Base-by-base conservation (phyloP, 225 moss, liverwort and hornwort species). In the Neckera pumila region DNA sequence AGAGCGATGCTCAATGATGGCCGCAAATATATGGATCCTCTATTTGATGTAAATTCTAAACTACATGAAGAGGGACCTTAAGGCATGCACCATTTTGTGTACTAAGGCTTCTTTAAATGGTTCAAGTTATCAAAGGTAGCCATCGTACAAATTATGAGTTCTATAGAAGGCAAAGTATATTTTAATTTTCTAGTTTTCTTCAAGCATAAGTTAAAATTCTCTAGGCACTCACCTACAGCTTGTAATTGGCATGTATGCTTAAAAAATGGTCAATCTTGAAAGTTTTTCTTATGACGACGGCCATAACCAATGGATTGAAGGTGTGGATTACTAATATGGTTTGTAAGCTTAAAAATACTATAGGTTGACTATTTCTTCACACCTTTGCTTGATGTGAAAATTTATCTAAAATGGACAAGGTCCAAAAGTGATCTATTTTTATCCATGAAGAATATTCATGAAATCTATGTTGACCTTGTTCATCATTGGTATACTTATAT, bases 1-100 rank as follows among this genome's bases (percentile, higher is more conserved):
- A 34, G 34, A 36, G 16, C 2, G 2, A 65, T 65, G 5, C 5
- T 65, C 18, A 18, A 65, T 36, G 36, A 65, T 19, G 3, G 10
- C 5, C 5, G 1, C 19, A 34, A 65, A 65, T 65, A 5, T 19
- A 36, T 64, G 10, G 5, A n/a, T 31, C 33, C 3, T 22, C 22
- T 3, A 65, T 65, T 67, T 12, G 6, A 8, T 0, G 0, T 12
- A 38, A n/a, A n/a, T 2, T 4, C 10, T 64, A 20, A 67, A 3
- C 3, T 22, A 2, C 6, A 6, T 22, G 5, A 3, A 4, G 21
- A 67, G 2, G 22, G 4, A n/a, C 5, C 12, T 67, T 38, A 6
- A 21, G 4, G 12, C 38, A n/a, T 8, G 10, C 23, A 69, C 13
- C 7, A 2, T 67, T n/a, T 33, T 67, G 22, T 0, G 1, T 38